Evolutionary conservation across 805 yeast genomes (phyloP).

Genomic region (Torulaspora maleeae): DNA sequence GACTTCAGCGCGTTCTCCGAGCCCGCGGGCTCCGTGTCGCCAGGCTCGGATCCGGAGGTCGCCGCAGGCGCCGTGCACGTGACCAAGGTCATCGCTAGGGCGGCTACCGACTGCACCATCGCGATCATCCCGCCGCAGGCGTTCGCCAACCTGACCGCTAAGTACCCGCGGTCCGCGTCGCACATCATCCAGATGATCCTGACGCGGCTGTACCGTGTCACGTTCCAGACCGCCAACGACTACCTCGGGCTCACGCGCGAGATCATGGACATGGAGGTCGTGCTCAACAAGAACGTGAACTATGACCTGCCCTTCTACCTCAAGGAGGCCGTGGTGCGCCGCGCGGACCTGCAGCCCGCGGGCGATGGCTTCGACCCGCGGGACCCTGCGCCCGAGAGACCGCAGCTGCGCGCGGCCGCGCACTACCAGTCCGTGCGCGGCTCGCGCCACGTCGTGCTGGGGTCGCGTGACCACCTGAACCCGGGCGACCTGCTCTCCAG

Average conservation of each 20-base stretch:
- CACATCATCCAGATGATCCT: slow-evolving; percentile 92
- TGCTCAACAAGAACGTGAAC: slow-evolving; percentile 48
- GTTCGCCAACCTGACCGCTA: slow-evolving; percentile 62
- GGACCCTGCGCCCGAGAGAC: slow-evolving; percentile 12
- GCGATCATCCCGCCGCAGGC: slow-evolving; percentile 89
- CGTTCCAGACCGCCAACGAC: slow-evolving; percentile 83
- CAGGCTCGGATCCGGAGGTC: background rate
- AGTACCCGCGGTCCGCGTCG: slow-evolving; percentile 84
- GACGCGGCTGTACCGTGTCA: slow-evolving; percentile 81
- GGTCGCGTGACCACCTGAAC: slow-evolving; percentile 53
- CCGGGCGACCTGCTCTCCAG: slow-evolving; percentile 85
- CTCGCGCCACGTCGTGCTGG: slow-evolving; percentile 50
- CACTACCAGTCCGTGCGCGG: slow-evolving; percentile 12
- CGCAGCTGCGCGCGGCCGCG: slow-evolving; percentile 9
- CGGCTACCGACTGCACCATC: slow-evolving; percentile 70
- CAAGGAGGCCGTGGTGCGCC: slow-evolving; percentile 50
- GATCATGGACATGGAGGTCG: slow-evolving; percentile 68
- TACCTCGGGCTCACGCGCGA: slow-evolving; percentile 83
- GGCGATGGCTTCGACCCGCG: slow-evolving; percentile 5
- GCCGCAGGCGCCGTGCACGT: slow-evolving; percentile 12
- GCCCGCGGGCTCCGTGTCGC: background rate
- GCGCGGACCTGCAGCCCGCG: slow-evolving; percentile 29
- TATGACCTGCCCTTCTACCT: slow-evolving; percentile 61
- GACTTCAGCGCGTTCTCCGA: slow-evolving; percentile 3
- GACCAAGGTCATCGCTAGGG: slow-evolving; percentile 62